Evolutionary conservation across 1,139 yeast genomes (phyloP).

Genomic region (Groenewaldozyma auringiensis): DNA sequence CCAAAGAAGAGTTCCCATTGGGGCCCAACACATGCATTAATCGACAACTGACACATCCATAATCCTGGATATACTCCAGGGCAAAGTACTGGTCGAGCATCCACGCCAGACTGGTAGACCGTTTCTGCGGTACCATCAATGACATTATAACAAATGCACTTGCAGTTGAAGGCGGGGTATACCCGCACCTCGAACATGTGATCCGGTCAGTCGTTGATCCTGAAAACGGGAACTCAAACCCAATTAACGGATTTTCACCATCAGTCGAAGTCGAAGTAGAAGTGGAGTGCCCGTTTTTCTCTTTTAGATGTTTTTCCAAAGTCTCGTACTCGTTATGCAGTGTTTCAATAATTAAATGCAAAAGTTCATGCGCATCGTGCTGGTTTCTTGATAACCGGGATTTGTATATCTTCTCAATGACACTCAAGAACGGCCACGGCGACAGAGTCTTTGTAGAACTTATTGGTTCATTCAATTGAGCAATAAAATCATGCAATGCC

Average conservation of each 20-base stretch:
- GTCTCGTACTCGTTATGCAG: slow-evolving; percentile 57
- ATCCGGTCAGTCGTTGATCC: slow-evolving; percentile 62
- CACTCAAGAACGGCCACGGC: slow-evolving; percentile 71
- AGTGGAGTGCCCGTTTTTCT: background rate
- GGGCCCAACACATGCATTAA: slow-evolving; percentile 36
- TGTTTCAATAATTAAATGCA: slow-evolving; percentile 73
- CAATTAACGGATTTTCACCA: background rate
- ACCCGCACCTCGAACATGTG: slow-evolving; percentile 60
- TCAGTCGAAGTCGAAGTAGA: background rate
- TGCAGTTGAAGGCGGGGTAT: slow-evolving; percentile 51
- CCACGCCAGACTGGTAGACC: slow-evolving; percentile 42
- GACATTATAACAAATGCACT: slow-evolving; percentile 68
- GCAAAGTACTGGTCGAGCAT: slow-evolving; percentile 52
- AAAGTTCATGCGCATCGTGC: slow-evolving; percentile 91
- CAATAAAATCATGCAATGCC: slow-evolving; percentile 48
- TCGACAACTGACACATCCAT: slow-evolving; percentile 69
- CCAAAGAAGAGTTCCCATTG: slow-evolving; percentile 13
- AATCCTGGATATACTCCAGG: slow-evolving; percentile 66
- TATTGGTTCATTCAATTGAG: slow-evolving; percentile 58
- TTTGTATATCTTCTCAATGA: slow-evolving; percentile 67
- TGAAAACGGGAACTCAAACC: slow-evolving; percentile 55
- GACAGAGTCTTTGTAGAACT: slow-evolving; percentile 49
- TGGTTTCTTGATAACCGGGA: slow-evolving; percentile 74
- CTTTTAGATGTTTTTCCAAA: slow-evolving; percentile 32
- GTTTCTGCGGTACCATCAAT: slow-evolving; percentile 60